Base-by-base conservation (phyloP, 1,284 basidiomycete genomes). In the Ganoderma sinense region DNA sequence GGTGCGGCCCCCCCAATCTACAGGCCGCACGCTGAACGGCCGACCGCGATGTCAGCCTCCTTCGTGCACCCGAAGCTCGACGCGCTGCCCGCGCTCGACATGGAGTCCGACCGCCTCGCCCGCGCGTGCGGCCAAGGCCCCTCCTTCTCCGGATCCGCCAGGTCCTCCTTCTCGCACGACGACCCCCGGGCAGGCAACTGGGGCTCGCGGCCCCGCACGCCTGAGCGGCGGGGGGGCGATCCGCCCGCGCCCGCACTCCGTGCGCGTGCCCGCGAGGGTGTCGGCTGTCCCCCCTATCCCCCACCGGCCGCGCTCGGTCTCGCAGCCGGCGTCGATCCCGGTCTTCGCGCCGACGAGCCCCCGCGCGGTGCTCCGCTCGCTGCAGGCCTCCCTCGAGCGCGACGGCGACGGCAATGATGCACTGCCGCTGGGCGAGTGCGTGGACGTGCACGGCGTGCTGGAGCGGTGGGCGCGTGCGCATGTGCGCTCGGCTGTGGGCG, bases 381-480 rank as follows among this genome's bases (percentile, higher is more conserved):
- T 81, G 43, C 70, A 74, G 67, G 67, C 69, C 1, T 51, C 73
- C 10, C 65, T 81, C 58, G 72, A 71, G 5, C 66, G 26, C 36
- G 75, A 76, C 29, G 75, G 74, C 33, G 65, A 36, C 36, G 36
- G 74, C 33, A 64, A 36, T 10, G 36, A 4, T 7, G 36, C 36
- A 10, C 36, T 68, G 64, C 73, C 71, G 62, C 67, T 80, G 26
- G 70, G 75, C 48, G 79, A 78, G 18, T 77, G 76, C 48, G 56
- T 86, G 4, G 79, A 84, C 56, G 71, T 82, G 8, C 80, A 82
- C n/a, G 78, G 83, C 41, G 75, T 85, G n/a, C 71, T 83, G 40
- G 81, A 78, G 14, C 71, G 80, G 26, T 74, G 70, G 73, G 39
- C 40, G 36, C 59, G 59, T n/a, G n/a, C 8, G 41, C 60, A 11